phyloP scores from a whole-genome alignment of 768 basidiomycete species.

The Suillus plorans region DNA sequence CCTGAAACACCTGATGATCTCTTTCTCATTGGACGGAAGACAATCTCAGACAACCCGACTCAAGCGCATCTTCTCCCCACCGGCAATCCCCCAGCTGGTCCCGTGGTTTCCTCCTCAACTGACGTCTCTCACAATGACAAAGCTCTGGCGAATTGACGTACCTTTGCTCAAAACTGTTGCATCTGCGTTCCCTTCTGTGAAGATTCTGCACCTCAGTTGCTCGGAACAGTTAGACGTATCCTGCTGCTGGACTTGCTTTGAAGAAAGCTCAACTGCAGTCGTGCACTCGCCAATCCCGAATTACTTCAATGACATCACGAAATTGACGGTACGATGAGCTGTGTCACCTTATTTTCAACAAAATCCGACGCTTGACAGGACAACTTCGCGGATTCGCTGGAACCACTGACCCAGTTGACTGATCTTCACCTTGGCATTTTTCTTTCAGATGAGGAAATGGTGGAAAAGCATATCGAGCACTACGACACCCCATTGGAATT shows the following conservation, averaged over 20 bases:
- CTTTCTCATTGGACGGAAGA: slow-evolving; percentile 42
- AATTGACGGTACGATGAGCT: slow-evolving; percentile 50
- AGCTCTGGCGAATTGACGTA: slow-evolving; percentile 57
- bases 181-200: slow-evolving; percentile 43
- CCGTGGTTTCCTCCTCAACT: slow-evolving; percentile 32
- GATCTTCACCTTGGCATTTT: slow-evolving; percentile 62
- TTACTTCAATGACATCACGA: slow-evolving; percentile 38
- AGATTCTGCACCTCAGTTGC: slow-evolving; percentile 54
- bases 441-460: slow-evolving; percentile 53
- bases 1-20: slow-evolving; percentile 41
- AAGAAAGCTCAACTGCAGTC: slow-evolving; percentile 53
- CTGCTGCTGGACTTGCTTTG: slow-evolving; percentile 67
- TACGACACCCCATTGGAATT: slow-evolving; percentile 25
- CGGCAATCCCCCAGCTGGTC: slow-evolving; percentile 24
- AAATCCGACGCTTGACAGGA: slow-evolving; percentile 29
- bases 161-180: slow-evolving; percentile 49
- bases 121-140: slow-evolving; percentile 48
- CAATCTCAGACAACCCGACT: slow-evolving; percentile 43
- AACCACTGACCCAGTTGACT: slow-evolving; percentile 44
- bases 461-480: slow-evolving; percentile 43
- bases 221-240: slow-evolving; percentile 54
- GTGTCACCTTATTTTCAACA: slow-evolving; percentile 6
- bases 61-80: slow-evolving; percentile 31
- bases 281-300: slow-evolving; percentile 66
- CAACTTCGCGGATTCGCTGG: slow-evolving; percentile 43